Percentiles rank a stretch among this genome's conserved stretches.
Conservation (phyloP, 2,329 filamentous ascomycete genomes). For the Diaporthe aspalathi region DNA sequence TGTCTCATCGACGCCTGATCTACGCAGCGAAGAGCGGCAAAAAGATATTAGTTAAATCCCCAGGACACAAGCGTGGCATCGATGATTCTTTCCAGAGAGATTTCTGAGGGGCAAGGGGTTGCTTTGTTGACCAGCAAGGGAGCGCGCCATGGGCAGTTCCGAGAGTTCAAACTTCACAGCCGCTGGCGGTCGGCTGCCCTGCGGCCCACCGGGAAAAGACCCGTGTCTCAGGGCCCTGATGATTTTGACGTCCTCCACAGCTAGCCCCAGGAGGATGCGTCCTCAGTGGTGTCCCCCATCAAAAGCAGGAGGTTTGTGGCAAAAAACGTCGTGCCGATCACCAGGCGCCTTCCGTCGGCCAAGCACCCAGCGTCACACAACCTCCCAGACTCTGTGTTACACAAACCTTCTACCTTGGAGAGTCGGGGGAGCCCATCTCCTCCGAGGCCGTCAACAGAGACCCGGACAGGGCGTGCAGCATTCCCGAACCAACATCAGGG, state of each 20-base stretch:
- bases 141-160: constrained; percentile 14
- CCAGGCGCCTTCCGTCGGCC: constrained; percentile 1
- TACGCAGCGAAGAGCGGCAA: constrained; percentile 15
- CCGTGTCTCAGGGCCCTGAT: constrained; percentile 11
- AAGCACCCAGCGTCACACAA: background rate
- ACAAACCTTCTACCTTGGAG: background rate
- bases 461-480: background rate
- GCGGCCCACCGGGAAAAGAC: constrained; percentile 5
- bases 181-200: background rate
- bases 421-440: constrained; percentile 7
- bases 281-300: background rate
- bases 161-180: constrained; percentile 4
- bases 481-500: background rate
- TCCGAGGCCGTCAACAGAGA: background rate
- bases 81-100: background rate
- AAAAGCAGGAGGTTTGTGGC: background rate
- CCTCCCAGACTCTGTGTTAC: background rate
- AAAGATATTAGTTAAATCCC: background rate
- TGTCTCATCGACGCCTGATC: constrained; percentile 18
- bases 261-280: background rate
- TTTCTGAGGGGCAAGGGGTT: background rate
- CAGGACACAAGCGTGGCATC: background rate
- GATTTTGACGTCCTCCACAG: background rate
- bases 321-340: constrained; percentile 18
- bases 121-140: constrained; percentile 18